Base-by-base conservation (phyloP, 208 protist species). In the Trypanosomatidae sp. region DNA sequence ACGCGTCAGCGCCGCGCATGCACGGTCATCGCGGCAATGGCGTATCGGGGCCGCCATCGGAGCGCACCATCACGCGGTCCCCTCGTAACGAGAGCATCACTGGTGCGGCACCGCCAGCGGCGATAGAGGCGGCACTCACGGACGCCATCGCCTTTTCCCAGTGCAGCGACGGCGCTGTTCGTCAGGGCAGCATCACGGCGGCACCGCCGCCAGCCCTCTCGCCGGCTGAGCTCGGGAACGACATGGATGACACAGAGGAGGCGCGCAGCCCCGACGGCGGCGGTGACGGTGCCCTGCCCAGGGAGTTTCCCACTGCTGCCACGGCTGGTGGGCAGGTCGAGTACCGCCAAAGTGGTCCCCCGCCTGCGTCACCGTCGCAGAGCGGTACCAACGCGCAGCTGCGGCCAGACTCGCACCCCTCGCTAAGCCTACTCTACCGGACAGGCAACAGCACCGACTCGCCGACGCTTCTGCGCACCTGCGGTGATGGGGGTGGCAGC, bases 31-130 rank as follows among this genome's bases (percentile, higher is more conserved):
- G 19, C 22, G 28, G 66, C 66, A 41, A 56, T n/a, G 49, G 30
- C 25, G 49, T 43, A 8, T 71, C 66, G 36, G 7, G 17, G 2
- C 50, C 66, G n/a, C 47, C 66, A n/a, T 71, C 66, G 9, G 66
- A 71, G 46, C 50, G 66, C 30, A 30, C 66, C 36, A 25, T 47
- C 33, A 56, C 46, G 46, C 66, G 36, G 36, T 71, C 66, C 30
- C 66, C 66, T 41, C 50, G 22, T 3, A 44, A 50, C 19, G 66
- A 71, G 10, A 71, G 66, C 52, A 13, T 60, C 66, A 25, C 50
- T 8, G 39, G 49, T 15, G 10, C 50, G 7, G 17, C 22, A 28
- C 15, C 50, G 49, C 47, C 47, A 7, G 41, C 62, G 41, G 62
- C 41, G 22, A 8, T 19, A 9, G 62, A 44, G 62, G 36, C 3